Percentiles rank a stretch among this genome's conserved stretches.
Evolutionary conservation across 305 asterid genomes (phyloP).

Genomic region (Fraxinus xanthoxyloides): DNA sequence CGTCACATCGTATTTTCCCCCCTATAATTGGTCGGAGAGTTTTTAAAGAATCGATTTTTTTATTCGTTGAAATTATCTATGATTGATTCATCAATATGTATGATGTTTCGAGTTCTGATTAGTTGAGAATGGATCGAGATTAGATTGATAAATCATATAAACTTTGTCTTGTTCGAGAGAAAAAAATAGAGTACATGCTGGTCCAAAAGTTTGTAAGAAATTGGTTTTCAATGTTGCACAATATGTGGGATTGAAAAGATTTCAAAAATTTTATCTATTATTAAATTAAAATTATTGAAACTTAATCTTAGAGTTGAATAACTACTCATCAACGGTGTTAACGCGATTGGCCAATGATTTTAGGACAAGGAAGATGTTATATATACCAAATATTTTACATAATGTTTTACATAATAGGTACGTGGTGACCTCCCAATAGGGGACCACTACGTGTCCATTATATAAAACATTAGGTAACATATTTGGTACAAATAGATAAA

Average conservation of each 20-base stretch:
- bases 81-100: not conserved
- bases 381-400: too few relatives aligned
- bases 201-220: not conserved
- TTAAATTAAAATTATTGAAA: not conserved
- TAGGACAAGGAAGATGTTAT: too few relatives aligned
- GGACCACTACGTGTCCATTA: too few relatives aligned
- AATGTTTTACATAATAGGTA: too few relatives aligned
- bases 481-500: too few relatives aligned
- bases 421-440: too few relatives aligned
- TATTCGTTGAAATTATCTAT: not conserved
- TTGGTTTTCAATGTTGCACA: not conserved
- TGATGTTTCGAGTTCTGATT: not conserved
- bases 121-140: not conserved
- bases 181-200: not conserved
- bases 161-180: not conserved
- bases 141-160: not conserved
- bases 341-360: not conserved
- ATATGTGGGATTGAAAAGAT: not conserved
- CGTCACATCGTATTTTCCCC: not conserved
- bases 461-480: too few relatives aligned
- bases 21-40: not conserved
- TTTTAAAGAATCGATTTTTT: not conserved
- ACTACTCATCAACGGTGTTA: not conserved
- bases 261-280: not conserved
- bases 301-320: not conserved